phyloP scores from a whole-genome alignment of 306 rosid genomes.

The Trifolium dubium region DNA sequence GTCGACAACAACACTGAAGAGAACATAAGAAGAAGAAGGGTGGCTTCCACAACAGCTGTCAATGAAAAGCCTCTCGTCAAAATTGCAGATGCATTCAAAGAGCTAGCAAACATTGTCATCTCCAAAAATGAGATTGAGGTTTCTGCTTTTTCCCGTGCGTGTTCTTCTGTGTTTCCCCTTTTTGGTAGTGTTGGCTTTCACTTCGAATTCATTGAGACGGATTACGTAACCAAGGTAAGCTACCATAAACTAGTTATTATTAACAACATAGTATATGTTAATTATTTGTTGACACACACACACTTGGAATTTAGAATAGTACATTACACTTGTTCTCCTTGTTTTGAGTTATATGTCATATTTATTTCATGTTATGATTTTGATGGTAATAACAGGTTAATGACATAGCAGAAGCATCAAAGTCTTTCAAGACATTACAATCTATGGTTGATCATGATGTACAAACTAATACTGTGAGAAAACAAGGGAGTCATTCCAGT shows the following conservation, averaged over 20 bases:
- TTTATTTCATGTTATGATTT: background rate
- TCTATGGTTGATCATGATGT: conserved; percentile 35
- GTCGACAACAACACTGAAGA: background rate
- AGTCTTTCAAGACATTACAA: conserved; percentile 21
- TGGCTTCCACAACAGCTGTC: background rate
- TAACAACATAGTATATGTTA: background rate
- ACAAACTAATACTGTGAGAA: conserved; percentile 33
- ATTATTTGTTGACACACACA: too few relatives aligned
- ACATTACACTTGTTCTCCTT: too few relatives aligned
- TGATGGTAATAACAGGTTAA: conserved; percentile 29
- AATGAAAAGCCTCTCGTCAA: conserved; percentile 25
- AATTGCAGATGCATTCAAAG: conserved; percentile 37
- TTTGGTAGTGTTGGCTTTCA: conserved; percentile 33
- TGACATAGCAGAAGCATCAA: conserved; percentile 39
- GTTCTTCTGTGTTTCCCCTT: conserved; percentile 25
- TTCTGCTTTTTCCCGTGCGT: conserved; percentile 30
- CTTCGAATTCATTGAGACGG: conserved; percentile 41
- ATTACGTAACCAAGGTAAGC: conserved; percentile 34
- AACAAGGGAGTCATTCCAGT: conserved; percentile 40
- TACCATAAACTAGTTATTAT: background rate
- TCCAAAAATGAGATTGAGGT: background rate
- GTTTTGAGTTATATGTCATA: too few relatives aligned
- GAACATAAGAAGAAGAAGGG: background rate
- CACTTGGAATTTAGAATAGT: too few relatives aligned
- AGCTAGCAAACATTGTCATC: conserved; percentile 1